A percentile compares a stretch with the other conserved stretches of the same genome.
Conservation (phyloP, 306 rosid genomes). For the Cucurbita ficifolia region DNA sequence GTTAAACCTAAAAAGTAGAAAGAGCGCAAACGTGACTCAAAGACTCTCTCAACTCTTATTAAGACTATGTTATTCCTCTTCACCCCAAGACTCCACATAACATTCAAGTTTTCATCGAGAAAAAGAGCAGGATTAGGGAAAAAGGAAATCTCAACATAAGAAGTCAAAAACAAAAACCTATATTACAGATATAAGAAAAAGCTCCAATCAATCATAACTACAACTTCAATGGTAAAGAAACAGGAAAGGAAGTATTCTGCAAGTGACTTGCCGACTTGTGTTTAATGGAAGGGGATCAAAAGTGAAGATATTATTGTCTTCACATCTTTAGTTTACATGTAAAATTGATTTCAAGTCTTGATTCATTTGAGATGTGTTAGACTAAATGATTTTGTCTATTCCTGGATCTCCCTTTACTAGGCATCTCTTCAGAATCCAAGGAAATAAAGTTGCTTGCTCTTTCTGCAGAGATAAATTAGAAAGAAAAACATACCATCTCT, state of each 20-base stretch:
- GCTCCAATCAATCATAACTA: slow-evolving; percentile 1
- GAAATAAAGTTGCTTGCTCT: background rate
- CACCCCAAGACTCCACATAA: background rate
- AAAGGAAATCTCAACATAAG: background rate
- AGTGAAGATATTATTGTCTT: background rate
- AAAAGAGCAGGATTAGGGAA: background rate
- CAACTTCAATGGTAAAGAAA: background rate
- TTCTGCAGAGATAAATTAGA: background rate
- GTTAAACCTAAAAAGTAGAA: background rate
- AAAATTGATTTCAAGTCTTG: background rate
- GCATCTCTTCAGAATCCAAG: background rate
- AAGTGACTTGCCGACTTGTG: background rate
- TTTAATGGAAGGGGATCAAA: background rate
- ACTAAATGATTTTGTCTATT: background rate
- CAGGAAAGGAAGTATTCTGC: background rate
- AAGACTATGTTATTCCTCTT: no score
- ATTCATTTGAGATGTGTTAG: background rate
- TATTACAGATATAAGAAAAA: background rate
- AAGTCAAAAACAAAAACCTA: background rate
- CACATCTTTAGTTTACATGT: background rate
- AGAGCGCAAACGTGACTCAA: background rate
- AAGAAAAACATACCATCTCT: background rate
- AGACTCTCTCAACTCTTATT: background rate
- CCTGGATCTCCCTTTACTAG: background rate
- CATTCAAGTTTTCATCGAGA: background rate